phyloP scores from a whole-genome alignment of 108 stramenopile genomes.

The Aurantiochytrium sp. region DNA sequence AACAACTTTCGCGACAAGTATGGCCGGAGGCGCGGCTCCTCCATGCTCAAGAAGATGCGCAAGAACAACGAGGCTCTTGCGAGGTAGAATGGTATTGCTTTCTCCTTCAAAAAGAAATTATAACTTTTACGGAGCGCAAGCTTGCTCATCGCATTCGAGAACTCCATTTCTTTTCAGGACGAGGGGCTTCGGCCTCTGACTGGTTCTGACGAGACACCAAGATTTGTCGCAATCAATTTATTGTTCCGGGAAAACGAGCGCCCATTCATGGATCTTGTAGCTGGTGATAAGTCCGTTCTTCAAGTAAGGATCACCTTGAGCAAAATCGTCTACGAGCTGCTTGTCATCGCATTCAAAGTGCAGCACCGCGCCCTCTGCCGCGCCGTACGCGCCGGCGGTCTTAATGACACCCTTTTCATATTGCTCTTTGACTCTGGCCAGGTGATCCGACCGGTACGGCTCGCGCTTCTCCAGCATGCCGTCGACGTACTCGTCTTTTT shows the following conservation, averaged over 20 bases:
- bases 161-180: neutral
- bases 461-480: slow-evolving; percentile 14
- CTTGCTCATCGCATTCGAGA: neutral
- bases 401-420: neutral
- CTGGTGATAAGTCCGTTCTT: neutral
- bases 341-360: neutral
- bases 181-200: neutral
- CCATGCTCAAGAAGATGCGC: neutral
- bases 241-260: neutral
- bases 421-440: neutral
- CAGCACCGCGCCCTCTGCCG: neutral
- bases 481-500: neutral
- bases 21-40: neutral
- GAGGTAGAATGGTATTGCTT: too few species aligned
- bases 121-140: too few species aligned
- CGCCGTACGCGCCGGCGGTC: neutral
- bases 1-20: neutral
- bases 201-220: neutral
- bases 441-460: neutral
- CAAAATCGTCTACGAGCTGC: neutral
- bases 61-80: neutral
- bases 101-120: too few species aligned
- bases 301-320: neutral
- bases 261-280: neutral
- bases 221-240: neutral